A percentile compares a stretch with the other conserved stretches of the same genome.
phyloP scores from a whole-genome alignment of 192 early-diverging fungal genomes.

The Phlyctochytrium bullatum region DNA sequence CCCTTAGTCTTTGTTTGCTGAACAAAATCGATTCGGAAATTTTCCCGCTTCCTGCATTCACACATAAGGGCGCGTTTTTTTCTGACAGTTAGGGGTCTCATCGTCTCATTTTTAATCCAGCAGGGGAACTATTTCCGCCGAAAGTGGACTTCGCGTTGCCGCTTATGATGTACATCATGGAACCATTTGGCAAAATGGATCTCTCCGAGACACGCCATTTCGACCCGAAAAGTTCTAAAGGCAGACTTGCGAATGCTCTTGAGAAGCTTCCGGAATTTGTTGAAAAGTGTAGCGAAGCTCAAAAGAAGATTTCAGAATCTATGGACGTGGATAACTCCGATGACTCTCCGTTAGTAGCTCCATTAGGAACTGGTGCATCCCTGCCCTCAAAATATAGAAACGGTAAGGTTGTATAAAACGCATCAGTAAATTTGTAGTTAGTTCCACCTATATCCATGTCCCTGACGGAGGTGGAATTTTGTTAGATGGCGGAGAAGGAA shows the following conservation, averaged over 20 bases:
- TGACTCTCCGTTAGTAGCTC: constrained; percentile 40
- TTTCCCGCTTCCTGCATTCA: constrained; percentile 64
- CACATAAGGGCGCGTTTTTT: constrained; percentile 33
- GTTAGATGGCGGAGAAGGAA: constrained; percentile 90
- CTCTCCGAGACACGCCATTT: constrained; percentile 13
- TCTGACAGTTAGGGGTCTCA: not conserved
- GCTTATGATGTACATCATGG: constrained; percentile 54
- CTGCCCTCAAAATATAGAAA: constrained; percentile 87
- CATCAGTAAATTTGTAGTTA: constrained; percentile 51
- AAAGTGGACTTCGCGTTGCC: constrained; percentile 8
- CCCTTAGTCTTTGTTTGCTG: constrained; percentile 58
- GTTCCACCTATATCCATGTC: constrained; percentile 69
- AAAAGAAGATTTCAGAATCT: not conserved
- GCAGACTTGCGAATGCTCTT: not conserved
- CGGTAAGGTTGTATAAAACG: constrained; percentile 39
- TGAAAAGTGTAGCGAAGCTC: not conserved
- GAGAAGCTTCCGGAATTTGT: constrained; percentile 52
- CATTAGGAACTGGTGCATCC: constrained; percentile 88
- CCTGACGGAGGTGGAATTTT: constrained; percentile 63
- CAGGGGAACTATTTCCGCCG: constrained; percentile 25
- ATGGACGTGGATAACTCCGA: not conserved
- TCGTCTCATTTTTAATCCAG: not conserved
- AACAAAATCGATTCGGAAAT: constrained; percentile 56
- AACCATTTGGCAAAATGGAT: constrained; percentile 55
- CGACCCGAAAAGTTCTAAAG: constrained; percentile 16